Base-by-base conservation (phyloP, 768 basidiomycete genomes). In the Holtermannia corniformis region DNA sequence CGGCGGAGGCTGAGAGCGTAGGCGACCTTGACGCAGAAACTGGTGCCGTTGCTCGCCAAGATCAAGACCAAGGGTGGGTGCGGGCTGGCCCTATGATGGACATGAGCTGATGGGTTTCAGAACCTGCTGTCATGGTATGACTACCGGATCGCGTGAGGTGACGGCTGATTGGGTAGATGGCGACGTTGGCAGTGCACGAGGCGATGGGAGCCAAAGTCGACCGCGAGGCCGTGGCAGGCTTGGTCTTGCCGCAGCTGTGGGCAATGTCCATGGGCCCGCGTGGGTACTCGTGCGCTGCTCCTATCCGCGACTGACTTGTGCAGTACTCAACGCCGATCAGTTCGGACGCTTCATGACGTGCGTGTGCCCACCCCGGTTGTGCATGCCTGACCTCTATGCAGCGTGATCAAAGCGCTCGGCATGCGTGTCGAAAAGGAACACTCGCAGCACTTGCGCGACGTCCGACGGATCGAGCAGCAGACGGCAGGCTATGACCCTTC, bases 151-250 rank as follows among this genome's bases (percentile, higher is more conserved):
- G 10, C 32, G 13, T 24, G 5, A 22, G n/a, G 43, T 43, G 28
- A 40, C 11, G 24, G 37, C 47, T 48, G 23, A 49, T 41, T 3
- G 22, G 47, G 40, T 57, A 88, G 87, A 85, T 90, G 82, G 86
- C 86, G 2, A 89, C 89, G 0, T 75, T 90, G 41, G 80, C 79
- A 20, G 89, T 96, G 0, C 92, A 96, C 73, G 91, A 92, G 70
- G 88, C 88, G 0, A 96, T 95, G 92, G 91, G 92, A 7, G 79
- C 82, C 60, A 95, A 93, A 68, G 83, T 96, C 1, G 92, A 95
- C 61, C 80, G 90, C 45, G 89, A 92, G 72, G 88, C 91, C 10
- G 86, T 90, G 11, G 88, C 88, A 2, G 87, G 85, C 0, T 76
- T 89, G 41, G 86, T 93, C 25, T 75, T 93, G 12, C 89, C 89